Percentiles rank a stretch among this genome's conserved stretches.
These are phyloP conservation scores for Flaveria floridana DNA, from an alignment of 140 eudicot species.

Conservation along the genomic window DNA sequence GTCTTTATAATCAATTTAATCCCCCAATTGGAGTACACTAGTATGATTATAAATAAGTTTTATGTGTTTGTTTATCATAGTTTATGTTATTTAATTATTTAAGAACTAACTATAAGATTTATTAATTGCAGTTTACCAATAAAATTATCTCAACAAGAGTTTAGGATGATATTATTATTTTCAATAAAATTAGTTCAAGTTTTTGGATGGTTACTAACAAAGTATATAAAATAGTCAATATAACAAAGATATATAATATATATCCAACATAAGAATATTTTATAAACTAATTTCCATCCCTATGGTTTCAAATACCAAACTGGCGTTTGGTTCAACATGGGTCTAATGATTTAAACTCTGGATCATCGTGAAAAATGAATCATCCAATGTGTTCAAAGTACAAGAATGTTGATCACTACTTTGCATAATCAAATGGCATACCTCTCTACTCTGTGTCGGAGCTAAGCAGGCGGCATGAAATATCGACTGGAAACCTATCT, in stretches of 20 bases:
- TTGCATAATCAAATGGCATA: conserved; percentile 13
- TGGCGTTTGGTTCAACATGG: conserved; percentile 3
- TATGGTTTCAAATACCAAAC: neutral
- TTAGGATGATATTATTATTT: neutral
- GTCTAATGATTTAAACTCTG: conserved; percentile 9
- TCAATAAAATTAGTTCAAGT: neutral
- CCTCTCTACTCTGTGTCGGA: neutral
- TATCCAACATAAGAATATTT: neutral
- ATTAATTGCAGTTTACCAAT: neutral
- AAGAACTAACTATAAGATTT: neutral
- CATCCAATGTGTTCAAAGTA: conserved; percentile 6
- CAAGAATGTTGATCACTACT: neutral
- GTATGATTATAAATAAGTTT: conserved; percentile 20
- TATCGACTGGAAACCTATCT: neutral
- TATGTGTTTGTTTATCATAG: neutral
- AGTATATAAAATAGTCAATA: neutral
- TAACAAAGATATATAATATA: neutral
- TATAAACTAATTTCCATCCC: conserved; percentile 3
- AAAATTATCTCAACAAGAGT: neutral
- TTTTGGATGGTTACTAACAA: neutral
- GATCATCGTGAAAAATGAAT: conserved; percentile 15
- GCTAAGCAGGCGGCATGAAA: neutral
- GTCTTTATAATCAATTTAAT: neutral
- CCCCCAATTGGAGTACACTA: neutral
- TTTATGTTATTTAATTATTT: neutral